Base-by-base conservation (phyloP, 1,284 basidiomycete genomes). In the Caloboletus firmus region DNA sequence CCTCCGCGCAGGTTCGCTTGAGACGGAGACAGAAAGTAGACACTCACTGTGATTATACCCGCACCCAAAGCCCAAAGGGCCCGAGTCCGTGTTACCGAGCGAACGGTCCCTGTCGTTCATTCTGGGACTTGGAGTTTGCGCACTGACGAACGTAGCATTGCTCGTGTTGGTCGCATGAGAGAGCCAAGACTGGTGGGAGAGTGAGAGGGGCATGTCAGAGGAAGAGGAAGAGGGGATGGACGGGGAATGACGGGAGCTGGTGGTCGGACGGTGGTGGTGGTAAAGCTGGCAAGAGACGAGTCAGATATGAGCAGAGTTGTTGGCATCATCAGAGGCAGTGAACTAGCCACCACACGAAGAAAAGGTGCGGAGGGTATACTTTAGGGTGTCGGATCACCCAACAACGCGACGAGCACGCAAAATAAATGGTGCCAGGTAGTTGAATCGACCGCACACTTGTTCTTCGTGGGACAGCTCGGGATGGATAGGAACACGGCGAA, bases 281-380 rank as follows among this genome's bases (percentile, higher is more conserved):
- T 57, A 34, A 35, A 58, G 51, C 63, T 67, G 51, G 43, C 2
- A 22, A 51, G 44, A 36, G 44, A 24, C 20, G 6, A 18, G 53
- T 57, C 39, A 64, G 62, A 62, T 45, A 35, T 28, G 26, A 35
- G 5, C 32, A 2, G 34, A 40, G 12, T 18, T 7, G 40, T 22
- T 39, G 41, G 28, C 52, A 54, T 34, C 50, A 62, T 65, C 59
- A 64, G 47, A 60, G 64, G 62, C 64, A 18, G 62, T 64, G 64
- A 26, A 41, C 13, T 49, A 61, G 61, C 59, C 54, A 60, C 58
- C 52, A 22, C 55, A 57, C 49, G 40, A 26, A 37, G 32, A 43
- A 31, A 18, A 15, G 26, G 37, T 20, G 41, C 37, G 36, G 45
- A 22, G 17, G 7, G 32, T 30, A 24, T 40, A 36, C 34, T 26